Conservation (phyloP, 2,329 filamentous ascomycete species). For the Aschersonia sp. region DNA sequence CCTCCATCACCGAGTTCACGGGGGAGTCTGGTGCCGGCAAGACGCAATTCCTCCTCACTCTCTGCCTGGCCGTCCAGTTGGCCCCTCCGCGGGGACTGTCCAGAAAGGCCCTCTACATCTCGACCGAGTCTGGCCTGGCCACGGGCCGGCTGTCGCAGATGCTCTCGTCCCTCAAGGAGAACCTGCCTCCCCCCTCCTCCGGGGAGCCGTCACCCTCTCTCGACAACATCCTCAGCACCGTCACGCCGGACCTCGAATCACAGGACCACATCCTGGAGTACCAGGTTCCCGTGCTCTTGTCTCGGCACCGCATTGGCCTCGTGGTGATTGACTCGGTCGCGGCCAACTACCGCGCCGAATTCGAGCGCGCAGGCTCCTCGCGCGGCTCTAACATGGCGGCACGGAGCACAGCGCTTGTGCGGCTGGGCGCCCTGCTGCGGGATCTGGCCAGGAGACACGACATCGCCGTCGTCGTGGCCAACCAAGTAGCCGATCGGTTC, state of each 20-base stretch:
- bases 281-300: conserved; percentile 76
- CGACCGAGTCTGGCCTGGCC: conserved; percentile 75
- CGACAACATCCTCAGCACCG: conserved; percentile 63
- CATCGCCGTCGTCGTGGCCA: conserved; percentile 79
- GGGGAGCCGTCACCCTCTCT: conserved; percentile 38
- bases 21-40: conserved; percentile 93
- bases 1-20: conserved; percentile 75
- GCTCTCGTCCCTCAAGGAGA: conserved; percentile 45
- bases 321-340: conserved; percentile 84
- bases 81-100: conserved; percentile 55
- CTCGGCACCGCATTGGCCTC: conserved; percentile 62
- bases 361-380: conserved; percentile 40
- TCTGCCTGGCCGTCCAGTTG: conserved; percentile 76
- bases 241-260: conserved; percentile 77
- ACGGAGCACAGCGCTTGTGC: conserved; percentile 61
- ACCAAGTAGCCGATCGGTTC: conserved; percentile 91
- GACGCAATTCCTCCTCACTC: conserved; percentile 78
- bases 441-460: conserved; percentile 59
- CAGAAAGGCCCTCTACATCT: conserved; percentile 77
- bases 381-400: conserved; percentile 50
- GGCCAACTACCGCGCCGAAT: conserved; percentile 90
- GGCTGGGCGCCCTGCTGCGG: conserved; percentile 61
- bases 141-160: conserved; percentile 74
- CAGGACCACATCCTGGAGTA: conserved; percentile 92
- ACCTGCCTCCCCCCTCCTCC: conserved; percentile 25